Evolutionary conservation across 1,284 basidiomycete genomes (phyloP), one percentile per base, ranked within the genome.

Genomic region (Malassezia vespertilionis): DNA sequence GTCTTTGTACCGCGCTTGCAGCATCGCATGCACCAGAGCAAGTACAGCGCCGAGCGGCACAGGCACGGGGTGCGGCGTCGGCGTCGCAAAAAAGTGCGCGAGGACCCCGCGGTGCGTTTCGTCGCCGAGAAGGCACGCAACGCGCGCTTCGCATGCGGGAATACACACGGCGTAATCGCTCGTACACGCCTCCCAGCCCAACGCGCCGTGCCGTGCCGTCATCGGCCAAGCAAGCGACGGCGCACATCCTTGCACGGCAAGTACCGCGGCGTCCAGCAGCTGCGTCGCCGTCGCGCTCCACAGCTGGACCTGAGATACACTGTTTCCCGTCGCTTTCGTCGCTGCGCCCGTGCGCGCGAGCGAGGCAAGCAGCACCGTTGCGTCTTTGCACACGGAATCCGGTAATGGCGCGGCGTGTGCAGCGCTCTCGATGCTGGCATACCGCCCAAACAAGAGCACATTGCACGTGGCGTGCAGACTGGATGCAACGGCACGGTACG

Each of bases 11-110:
- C 30, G 47, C 18, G 41, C 57, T 40, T 42, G 75, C 24, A 88
- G 61, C 24, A 73, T 69, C 35, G 67, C 60, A 6, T 73, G 52
- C 5, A 67, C 66, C 4, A 74, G 54, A 0, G 63, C 51, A 7
- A 74, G 63, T 10, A 76, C 52, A 38, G 65, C 60, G 5, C 84
- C 84, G 11, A 86, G 63, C 0, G 87, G 84, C 2, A 90, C 65
- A 34, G 79, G 76, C 1, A 90, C 81, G 7, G 84, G 79, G 14
- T 85, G 78, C 33, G 75, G 72, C 2, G 77, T 78, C 0, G 77
- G 72, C 11, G 78, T 39, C 6, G 49, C 44, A 2, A 63, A 47
- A 18, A 54, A 55, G 12, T 40, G 30, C 15, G 38, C 42, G 33
- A 63, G 31, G 7, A 50, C 33, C 12, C 47, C 47, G n/a, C n/a